Conservation (phyloP, 495 filamentous ascomycete species). For the Clavariopsis aquatica region DNA sequence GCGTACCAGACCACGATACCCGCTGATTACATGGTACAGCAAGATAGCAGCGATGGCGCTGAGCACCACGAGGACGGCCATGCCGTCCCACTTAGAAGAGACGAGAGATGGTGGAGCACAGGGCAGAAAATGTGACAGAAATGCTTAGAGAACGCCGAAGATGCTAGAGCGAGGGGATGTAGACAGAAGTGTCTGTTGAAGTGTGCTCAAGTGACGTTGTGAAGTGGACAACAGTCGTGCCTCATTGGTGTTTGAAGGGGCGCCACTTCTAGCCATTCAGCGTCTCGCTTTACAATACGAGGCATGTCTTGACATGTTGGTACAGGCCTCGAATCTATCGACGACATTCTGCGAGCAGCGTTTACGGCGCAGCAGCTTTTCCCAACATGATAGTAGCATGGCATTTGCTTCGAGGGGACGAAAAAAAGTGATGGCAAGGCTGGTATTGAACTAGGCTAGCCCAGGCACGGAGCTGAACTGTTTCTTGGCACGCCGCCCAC, state of each 20-base stretch:
- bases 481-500: not conserved
- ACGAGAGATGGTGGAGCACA: not conserved
- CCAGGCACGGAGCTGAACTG: not conserved
- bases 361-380: not conserved
- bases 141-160: not conserved
- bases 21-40: slow-evolving; percentile 25
- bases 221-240: not conserved
- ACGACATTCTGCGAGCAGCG: not conserved
- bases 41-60: slow-evolving; percentile 21
- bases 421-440: not conserved
- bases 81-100: not conserved
- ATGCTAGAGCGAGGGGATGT: not conserved
- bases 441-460: not conserved
- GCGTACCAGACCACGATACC: slow-evolving; percentile 36
- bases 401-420: no score
- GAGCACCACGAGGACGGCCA: slow-evolving; percentile 17
- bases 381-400: no score
- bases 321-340: not conserved
- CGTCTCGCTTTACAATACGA: slow-evolving; percentile 5
- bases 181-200: not conserved
- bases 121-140: not conserved
- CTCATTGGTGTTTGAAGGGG: slow-evolving; percentile 23
- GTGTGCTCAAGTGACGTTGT: slow-evolving; percentile 7
- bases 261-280: not conserved
- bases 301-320: not conserved